Percentiles rank a stretch among this genome's conserved stretches.
Evolutionary conservation across 2,329 filamentous ascomycete genomes (phyloP).

Genomic region (Trichoderma gracile): DNA sequence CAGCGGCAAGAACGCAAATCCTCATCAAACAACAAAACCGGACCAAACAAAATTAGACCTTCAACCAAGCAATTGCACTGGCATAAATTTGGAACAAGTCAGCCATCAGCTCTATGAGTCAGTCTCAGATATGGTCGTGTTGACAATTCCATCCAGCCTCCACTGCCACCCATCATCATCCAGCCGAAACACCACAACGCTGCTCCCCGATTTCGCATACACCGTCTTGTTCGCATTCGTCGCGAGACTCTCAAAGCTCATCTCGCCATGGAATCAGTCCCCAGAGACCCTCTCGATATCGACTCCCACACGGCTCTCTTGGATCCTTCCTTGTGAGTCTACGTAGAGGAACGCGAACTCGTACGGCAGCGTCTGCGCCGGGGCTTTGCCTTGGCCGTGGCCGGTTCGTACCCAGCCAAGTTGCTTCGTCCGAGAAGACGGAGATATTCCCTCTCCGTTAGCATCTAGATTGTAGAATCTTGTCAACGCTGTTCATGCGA

Average conservation of each 20-base stretch:
- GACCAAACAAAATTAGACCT: not conserved
- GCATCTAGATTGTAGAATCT: slow-evolving; percentile 17
- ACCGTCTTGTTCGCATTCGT: slow-evolving; percentile 28
- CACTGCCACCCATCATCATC: slow-evolving; percentile 24
- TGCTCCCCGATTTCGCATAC: slow-evolving; percentile 28
- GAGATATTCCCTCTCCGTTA: slow-evolving; percentile 9
- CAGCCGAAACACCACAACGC: slow-evolving; percentile 28
- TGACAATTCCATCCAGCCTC: slow-evolving; percentile 22
- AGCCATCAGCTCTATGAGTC: not conserved
- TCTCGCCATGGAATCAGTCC: slow-evolving; percentile 20
- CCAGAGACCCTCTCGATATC: slow-evolving; percentile 20
- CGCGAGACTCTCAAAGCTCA: slow-evolving; percentile 24
- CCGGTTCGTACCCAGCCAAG: slow-evolving; percentile 28
- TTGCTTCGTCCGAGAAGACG: slow-evolving; percentile 24
- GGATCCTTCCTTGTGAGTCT: slow-evolving; percentile 22
- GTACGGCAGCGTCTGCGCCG: slow-evolving; percentile 22
- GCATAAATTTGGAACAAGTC: not conserved
- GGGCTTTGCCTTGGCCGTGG: not conserved
- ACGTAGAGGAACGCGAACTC: slow-evolving; percentile 29
- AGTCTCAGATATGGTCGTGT: slow-evolving; percentile 10
- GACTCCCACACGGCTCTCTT: slow-evolving; percentile 27
- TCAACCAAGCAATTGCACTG: not conserved
- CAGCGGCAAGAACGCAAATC: not conserved
- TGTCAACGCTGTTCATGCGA: not conserved
- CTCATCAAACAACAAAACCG: not conserved